Evolutionary conservation across 495 filamentous ascomycete genomes (phyloP).

Genomic region (Patellaria atrata): DNA sequence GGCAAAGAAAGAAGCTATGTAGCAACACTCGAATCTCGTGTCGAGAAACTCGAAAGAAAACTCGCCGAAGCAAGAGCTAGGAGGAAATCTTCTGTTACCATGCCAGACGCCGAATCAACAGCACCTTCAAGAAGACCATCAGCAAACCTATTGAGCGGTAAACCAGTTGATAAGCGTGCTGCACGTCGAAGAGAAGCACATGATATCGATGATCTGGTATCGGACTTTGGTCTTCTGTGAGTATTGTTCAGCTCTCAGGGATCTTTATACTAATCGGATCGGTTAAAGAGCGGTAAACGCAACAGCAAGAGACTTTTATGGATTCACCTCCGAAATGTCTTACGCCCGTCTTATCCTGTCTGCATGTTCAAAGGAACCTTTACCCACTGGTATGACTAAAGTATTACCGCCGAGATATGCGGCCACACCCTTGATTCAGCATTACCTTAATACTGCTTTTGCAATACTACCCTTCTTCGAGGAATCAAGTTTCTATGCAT

Average conservation of each 20-base stretch:
- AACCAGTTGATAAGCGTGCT: conserved; percentile 18
- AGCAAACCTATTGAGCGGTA: conserved; percentile 14
- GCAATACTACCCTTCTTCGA: conserved; percentile 65
- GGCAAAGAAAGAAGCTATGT: conserved; percentile 95
- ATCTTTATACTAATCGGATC: not conserved
- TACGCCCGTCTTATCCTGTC: conserved; percentile 73
- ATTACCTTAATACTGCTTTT: conserved; percentile 72
- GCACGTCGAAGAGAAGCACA: conserved; percentile 25
- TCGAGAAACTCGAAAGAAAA: conserved; percentile 69
- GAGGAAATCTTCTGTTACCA: conserved; percentile 35
- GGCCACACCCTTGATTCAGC: conserved; percentile 52
- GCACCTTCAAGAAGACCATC: conserved; percentile 21
- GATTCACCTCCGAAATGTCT: conserved; percentile 68
- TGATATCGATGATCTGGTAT: conserved; percentile 31
- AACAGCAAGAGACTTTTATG: conserved; percentile 80
- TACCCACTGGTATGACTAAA: conserved; percentile 42
- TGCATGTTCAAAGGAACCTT: conserved; percentile 48
- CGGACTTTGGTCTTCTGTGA: conserved; percentile 32
- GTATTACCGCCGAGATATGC: conserved; percentile 50
- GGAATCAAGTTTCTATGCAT: conserved; percentile 56
- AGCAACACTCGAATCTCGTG: conserved; percentile 72
- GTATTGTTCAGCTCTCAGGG: not conserved
- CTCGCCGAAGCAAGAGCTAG: conserved; percentile 45
- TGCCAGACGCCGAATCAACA: conserved; percentile 20
- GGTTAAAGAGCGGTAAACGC: conserved; percentile 65